A percentile compares a stretch with the other conserved stretches of the same genome.
Conservation (phyloP, 2,329 filamentous ascomycete genomes). For the Lasiodiplodia sp. region DNA sequence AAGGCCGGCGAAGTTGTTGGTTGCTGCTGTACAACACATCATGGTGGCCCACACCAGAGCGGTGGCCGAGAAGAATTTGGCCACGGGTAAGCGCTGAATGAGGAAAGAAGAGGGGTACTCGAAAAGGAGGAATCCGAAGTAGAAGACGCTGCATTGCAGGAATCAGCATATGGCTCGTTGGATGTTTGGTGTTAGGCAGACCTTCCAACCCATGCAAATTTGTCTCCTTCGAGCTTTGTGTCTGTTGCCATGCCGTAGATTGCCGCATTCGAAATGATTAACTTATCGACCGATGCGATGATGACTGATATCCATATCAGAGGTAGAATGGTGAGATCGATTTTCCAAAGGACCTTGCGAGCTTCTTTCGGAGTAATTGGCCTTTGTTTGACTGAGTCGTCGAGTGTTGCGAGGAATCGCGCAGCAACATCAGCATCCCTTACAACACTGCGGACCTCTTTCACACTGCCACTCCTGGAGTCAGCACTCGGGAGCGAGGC, state of each 20-base stretch:
- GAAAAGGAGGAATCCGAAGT: slow-evolving; percentile 37
- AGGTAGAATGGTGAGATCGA: slow-evolving; percentile 12
- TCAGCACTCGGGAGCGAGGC: neutral
- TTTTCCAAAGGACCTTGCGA: slow-evolving; percentile 18
- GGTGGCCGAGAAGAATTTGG: slow-evolving; percentile 35
- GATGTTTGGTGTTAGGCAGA: neutral
- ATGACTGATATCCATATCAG: slow-evolving; percentile 9
- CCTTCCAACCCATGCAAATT: slow-evolving; percentile 37
- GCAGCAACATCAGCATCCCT: slow-evolving; percentile 9
- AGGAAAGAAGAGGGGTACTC: slow-evolving; percentile 34
- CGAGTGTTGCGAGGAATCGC: slow-evolving; percentile 10
- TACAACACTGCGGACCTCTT: neutral
- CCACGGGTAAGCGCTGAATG: slow-evolving; percentile 37
- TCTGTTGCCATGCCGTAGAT: slow-evolving; percentile 37
- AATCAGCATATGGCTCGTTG: neutral
- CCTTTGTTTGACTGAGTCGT: neutral
- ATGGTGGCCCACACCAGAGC: slow-evolving; percentile 34
- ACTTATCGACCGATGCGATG: slow-evolving; percentile 53
- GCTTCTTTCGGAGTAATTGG: neutral
- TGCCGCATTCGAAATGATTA: slow-evolving; percentile 35
- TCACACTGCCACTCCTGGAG: neutral
- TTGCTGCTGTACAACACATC: slow-evolving; percentile 32
- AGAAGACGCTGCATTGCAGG: slow-evolving; percentile 28
- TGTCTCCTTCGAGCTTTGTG: slow-evolving; percentile 35
- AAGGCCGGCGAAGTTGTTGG: slow-evolving; percentile 32